Evolutionary conservation across 805 yeast species (phyloP).

Genomic region (Maudiozyma serrabonitensis): DNA sequence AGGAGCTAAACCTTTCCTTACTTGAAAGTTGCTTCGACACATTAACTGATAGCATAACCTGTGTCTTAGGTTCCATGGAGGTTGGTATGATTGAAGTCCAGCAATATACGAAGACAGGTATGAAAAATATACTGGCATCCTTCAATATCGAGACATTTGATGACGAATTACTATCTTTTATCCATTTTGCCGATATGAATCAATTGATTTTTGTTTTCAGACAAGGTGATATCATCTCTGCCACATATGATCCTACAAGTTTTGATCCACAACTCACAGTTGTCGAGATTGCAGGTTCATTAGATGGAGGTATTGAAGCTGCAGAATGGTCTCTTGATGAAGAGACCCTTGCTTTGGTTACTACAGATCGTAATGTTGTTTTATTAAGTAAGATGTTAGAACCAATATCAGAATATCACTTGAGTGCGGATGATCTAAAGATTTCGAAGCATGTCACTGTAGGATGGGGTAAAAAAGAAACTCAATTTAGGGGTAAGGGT

Average conservation of each 20-base stretch:
- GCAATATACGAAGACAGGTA: constrained; percentile 59
- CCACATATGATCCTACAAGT: constrained; percentile 44
- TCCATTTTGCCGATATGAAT: constrained; percentile 59
- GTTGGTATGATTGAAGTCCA: constrained; percentile 62
- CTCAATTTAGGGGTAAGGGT: constrained; percentile 93
- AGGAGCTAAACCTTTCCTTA: constrained; percentile 10
- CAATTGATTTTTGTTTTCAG: constrained; percentile 57
- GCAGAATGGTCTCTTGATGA: constrained; percentile 90
- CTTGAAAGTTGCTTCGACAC: constrained; percentile 49
- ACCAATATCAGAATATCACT: constrained; percentile 55
- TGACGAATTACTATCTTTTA: constrained; percentile 43
- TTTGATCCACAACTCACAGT: constrained; percentile 42
- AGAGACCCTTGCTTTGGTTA: constrained; percentile 65
- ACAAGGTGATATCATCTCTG: constrained; percentile 67
- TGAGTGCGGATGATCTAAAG: constrained; percentile 53
- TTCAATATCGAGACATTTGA: constrained; percentile 39
- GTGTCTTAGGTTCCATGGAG: constrained; percentile 48
- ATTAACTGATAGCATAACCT: constrained; percentile 61
- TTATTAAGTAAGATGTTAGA: constrained; percentile 71
- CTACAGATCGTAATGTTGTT: constrained; percentile 50
- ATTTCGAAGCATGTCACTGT: constrained; percentile 81
- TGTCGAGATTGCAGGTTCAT: constrained; percentile 71
- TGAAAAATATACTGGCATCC: constrained; percentile 46
- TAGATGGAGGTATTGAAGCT: constrained; percentile 63
- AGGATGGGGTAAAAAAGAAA: constrained; percentile 97